Percentiles rank a stretch among this genome's conserved stretches.
These are phyloP conservation scores for Lumnitzera racemosa DNA, from an alignment of 345 rosid genomes.

Conservation along the genomic window DNA sequence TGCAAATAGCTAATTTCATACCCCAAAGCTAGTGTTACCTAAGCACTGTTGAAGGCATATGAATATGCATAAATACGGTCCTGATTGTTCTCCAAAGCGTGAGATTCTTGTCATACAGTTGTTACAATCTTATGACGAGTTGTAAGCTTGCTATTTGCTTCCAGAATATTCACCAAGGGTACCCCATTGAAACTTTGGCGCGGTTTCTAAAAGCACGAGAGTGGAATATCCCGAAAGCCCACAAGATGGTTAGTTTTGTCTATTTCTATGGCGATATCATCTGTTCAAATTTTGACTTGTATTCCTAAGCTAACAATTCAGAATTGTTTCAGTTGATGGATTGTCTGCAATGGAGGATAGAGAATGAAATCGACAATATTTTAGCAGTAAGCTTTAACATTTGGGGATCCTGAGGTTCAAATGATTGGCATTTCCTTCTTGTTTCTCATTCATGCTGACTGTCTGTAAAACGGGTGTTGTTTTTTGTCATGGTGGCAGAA, in stretches of 20 bases:
- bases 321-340: constrained; percentile 62
- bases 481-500: constrained; percentile 35
- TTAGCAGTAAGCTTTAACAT: constrained; percentile 44
- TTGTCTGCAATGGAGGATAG: constrained; percentile 73
- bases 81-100: no score
- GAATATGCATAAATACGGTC: no score
- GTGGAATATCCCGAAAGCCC: constrained; percentile 76
- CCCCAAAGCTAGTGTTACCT: no score
- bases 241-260: constrained; percentile 63
- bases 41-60: no score
- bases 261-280: neutral
- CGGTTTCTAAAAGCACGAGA: constrained; percentile 96
- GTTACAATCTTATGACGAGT: neutral
- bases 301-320: constrained; percentile 7
- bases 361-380: constrained; percentile 72
- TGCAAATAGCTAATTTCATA: no score
- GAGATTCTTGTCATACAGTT: neutral
- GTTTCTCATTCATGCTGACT: constrained; percentile 1
- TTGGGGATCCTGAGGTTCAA: neutral
- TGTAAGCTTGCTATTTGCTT: constrained; percentile 9
- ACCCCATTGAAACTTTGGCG: constrained; percentile 49
- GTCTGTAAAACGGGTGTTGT: neutral
- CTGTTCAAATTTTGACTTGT: neutral
- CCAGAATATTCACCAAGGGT: constrained; percentile 92
- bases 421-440: neutral